Evolutionary conservation across 257 asterid species (phyloP), one percentile per base, ranked within the genome.

Genomic region (Solanum sitiens): DNA sequence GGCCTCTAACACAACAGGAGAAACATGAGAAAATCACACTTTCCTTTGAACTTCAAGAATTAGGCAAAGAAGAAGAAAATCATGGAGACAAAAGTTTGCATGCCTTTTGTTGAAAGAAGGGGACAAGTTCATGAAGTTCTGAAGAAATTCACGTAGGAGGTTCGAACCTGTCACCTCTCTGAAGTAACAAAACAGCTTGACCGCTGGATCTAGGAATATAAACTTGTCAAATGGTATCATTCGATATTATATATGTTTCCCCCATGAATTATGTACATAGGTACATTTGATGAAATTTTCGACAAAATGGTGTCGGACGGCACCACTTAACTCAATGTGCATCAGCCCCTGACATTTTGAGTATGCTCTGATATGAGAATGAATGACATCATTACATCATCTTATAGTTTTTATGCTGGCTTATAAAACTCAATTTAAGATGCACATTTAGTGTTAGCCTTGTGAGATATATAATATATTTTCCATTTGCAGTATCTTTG

Each of bases 401-500:
- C 65, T 79, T 79, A 15, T 44, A 47, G 68, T 80, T 47, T 65
- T 79, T 45, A 79, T 79, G 42, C 16, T 45, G 67, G 63, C n/a
- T 37, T 80, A 47, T 47, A 80, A 80, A 27, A 50, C n/a, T 80
- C 68, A 80, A 47, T 80, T 79, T 80, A 50, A 65, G 68, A 80
- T 53, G 85, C 85, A 47, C 42, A 47, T 27, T 1, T 47, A 27
- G 68, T 80, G n/a, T 80, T 80, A 30, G 18, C 27, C 68, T 27
- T 80, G 67, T 80, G 67, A 18, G 68, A 80, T 80, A 27, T 27
- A 16, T 80, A 42, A 80, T 47, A 15, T 80, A 30, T 50, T 86
- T 77, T 86, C 33, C 47, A 4, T 40, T 68, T 91, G 98, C 99
- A 97, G 99, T 92, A 95, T 97, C 88, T 88, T 92, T 91, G 92